A percentile compares a stretch with the other conserved stretches of the same genome.
These are phyloP conservation scores for Colletotrichum gloeosporioides DNA, from an alignment of 2,329 filamentous ascomycete genomes.

Conservation along the genomic window DNA sequence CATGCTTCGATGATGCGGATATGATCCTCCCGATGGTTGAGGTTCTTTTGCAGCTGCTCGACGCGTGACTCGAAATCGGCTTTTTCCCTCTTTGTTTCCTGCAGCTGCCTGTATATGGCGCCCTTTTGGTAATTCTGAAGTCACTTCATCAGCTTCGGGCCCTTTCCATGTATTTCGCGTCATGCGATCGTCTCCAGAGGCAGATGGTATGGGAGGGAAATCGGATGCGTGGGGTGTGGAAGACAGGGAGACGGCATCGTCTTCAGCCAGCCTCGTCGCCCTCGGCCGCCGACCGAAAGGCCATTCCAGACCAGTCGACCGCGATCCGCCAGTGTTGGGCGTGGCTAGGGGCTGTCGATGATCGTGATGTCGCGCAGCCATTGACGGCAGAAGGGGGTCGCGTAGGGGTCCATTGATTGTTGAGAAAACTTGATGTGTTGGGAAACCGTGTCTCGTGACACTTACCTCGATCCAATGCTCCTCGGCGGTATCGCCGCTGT, in stretches of 20 bases:
- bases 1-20: constrained; percentile 88
- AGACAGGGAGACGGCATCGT: constrained; percentile 3
- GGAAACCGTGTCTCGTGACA: constrained; percentile 41
- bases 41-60: constrained; percentile 78
- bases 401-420: constrained; percentile 22
- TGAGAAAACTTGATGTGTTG: constrained; percentile 24
- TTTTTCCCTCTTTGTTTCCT: constrained; percentile 94
- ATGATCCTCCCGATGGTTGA: constrained; percentile 89
- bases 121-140: constrained; percentile 77
- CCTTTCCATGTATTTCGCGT: constrained; percentile 18
- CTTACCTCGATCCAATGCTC: constrained; percentile 72
- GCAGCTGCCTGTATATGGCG: constrained; percentile 96
- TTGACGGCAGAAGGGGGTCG: constrained; percentile 16
- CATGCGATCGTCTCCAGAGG: background rate
- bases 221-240: constrained; percentile 8
- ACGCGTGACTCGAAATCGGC: constrained; percentile 80
- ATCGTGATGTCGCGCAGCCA: constrained; percentile 19
- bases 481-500: constrained; percentile 60
- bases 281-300: constrained; percentile 17
- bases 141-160: constrained; percentile 18
- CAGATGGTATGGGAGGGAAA: background rate
- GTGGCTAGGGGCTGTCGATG: constrained; percentile 15
- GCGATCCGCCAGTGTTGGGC: constrained; percentile 18
- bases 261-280: constrained; percentile 20
- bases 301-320: constrained; percentile 20